Percentiles rank a stretch among this genome's conserved stretches.
These are phyloP conservation scores for Metrosideros polymorpha DNA, from an alignment of 441 rosid genomes.

Conservation along the genomic window DNA sequence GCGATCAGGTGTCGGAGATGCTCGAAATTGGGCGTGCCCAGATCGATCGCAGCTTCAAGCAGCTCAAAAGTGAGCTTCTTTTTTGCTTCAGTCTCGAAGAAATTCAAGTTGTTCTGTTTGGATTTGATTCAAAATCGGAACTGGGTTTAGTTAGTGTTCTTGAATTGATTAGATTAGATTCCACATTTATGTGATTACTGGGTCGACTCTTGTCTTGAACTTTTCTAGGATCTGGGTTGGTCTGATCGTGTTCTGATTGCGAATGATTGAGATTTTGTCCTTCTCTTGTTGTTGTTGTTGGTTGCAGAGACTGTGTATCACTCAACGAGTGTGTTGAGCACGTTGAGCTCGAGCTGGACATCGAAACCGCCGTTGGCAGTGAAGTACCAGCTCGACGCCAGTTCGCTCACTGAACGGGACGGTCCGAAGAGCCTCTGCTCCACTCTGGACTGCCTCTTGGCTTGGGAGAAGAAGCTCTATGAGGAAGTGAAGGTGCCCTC, in stretches of 20 bases:
- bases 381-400: slow-evolving; percentile 63
- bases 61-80: slow-evolving; percentile 54
- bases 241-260: neutral
- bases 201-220: neutral
- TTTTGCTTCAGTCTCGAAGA: neutral
- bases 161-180: neutral
- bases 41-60: slow-evolving; percentile 84
- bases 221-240: neutral
- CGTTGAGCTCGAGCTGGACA: slow-evolving; percentile 85
- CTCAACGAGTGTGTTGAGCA: slow-evolving; percentile 78
- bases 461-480: slow-evolving; percentile 94
- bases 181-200: neutral
- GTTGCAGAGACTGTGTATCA: slow-evolving; percentile 85
- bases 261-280: neutral
- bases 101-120: neutral
- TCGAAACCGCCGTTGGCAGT: slow-evolving; percentile 90
- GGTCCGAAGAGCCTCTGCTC: slow-evolving; percentile 74
- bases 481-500: slow-evolving; percentile 73
- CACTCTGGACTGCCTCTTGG: slow-evolving; percentile 78
- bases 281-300: neutral
- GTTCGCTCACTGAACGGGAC: slow-evolving; percentile 41
- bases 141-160: neutral
- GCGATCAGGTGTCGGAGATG: slow-evolving; percentile 74
- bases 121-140: neutral
- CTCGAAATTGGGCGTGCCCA: slow-evolving; percentile 78